Conservation (phyloP, 2,329 filamentous ascomycete species). For the Diaporthe vaccinii region DNA sequence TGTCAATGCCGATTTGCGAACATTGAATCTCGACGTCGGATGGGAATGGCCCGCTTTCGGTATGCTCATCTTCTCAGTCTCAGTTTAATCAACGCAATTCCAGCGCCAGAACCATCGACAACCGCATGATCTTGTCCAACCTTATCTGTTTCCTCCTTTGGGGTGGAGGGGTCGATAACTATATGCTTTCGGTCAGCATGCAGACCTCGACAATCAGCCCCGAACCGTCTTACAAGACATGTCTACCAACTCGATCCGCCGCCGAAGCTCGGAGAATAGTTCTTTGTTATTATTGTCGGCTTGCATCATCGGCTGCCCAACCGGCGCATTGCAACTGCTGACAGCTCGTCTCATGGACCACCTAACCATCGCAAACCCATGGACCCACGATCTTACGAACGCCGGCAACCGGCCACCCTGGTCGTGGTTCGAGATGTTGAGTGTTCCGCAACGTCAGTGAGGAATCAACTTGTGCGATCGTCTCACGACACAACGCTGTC, state of each 20-base stretch:
- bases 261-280: not conserved
- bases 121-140: not conserved
- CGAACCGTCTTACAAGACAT: not conserved
- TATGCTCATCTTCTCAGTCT: not conserved
- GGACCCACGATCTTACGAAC: slow-evolving; percentile 5
- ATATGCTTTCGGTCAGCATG: slow-evolving; percentile 8
- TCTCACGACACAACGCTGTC: not conserved
- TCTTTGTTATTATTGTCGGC: not conserved
- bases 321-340: not conserved
- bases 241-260: not conserved
- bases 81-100: not conserved
- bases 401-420: not conserved
- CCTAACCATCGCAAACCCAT: not conserved
- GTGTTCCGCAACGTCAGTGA: not conserved
- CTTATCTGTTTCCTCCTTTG: not conserved
- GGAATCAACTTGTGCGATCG: not conserved
- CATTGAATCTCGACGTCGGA: not conserved
- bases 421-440: not conserved
- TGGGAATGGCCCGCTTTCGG: not conserved
- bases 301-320: not conserved
- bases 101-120: not conserved
- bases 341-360: slow-evolving; percentile 2
- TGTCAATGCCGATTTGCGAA: not conserved
- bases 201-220: slow-evolving; percentile 5
- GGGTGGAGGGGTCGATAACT: not conserved